These are phyloP conservation scores for Usnea hakonensis DNA, from an alignment of 495 filamentous ascomycete genomes.

Conservation along the genomic window DNA sequence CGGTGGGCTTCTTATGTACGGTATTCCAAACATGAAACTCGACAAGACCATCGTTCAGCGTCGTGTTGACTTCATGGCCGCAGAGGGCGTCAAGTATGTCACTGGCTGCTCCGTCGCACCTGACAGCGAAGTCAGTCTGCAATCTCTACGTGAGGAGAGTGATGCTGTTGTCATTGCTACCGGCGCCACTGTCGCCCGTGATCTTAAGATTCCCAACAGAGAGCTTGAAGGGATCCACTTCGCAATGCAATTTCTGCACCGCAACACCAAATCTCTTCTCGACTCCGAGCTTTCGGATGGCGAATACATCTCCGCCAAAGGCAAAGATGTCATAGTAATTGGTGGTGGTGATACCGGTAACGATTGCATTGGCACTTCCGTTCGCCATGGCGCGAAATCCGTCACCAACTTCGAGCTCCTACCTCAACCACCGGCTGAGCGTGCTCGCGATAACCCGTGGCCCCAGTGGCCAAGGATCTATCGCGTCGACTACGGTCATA, in stretches of 20 bases:
- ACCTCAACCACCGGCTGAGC: conserved; percentile 88
- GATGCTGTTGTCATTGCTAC: conserved; percentile 93
- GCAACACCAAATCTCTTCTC: conserved; percentile 96
- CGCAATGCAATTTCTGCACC: conserved; percentile 97
- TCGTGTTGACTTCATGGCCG: conserved; percentile 91
- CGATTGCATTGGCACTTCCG: conserved; percentile 97
- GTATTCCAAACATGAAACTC: conserved; percentile 99
- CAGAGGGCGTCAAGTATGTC: conserved; percentile 80
- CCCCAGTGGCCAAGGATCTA: conserved; percentile 99
- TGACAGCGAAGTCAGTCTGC: conserved; percentile 58
- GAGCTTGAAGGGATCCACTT: conserved; percentile 93
- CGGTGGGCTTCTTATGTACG: conserved; percentile 96
- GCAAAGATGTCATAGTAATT: conserved; percentile 95
- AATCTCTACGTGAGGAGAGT: conserved; percentile 65
- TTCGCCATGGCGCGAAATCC: conserved; percentile 94
- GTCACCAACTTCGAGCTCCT: conserved; percentile 97
- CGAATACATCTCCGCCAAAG: conserved; percentile 91
- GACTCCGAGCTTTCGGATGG: conserved; percentile 84
- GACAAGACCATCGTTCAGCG: conserved; percentile 98
- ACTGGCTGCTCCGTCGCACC: conserved; percentile 72
- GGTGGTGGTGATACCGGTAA: conserved; percentile 98
- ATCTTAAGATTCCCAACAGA: conserved; percentile 87
- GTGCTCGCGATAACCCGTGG: conserved; percentile 96
- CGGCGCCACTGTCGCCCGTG: conserved; percentile 93
- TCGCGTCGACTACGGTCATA: conserved; percentile 95